These are phyloP conservation scores for Lactarius indigo DNA, from an alignment of 768 basidiomycete genomes.

Conservation along the genomic window DNA sequence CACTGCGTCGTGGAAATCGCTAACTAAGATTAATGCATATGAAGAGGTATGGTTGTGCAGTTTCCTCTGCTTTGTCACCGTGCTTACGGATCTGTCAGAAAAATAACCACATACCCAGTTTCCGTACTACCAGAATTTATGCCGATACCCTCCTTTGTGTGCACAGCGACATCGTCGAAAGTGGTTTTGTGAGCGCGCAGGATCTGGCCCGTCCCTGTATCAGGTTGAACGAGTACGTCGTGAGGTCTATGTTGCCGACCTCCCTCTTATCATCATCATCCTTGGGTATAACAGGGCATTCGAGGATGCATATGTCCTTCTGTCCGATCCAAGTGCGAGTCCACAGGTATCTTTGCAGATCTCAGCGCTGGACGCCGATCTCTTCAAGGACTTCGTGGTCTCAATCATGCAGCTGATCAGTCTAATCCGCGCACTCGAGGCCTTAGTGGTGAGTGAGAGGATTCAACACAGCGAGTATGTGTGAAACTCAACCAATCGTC, in stretches of 20 bases:
- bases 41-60: not conserved
- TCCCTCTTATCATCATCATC: no score
- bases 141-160: slow-evolving; percentile 11
- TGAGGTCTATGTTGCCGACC: not conserved
- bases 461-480: no score
- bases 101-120: not conserved
- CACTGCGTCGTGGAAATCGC: slow-evolving; percentile 8
- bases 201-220: slow-evolving; percentile 3
- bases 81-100: not conserved
- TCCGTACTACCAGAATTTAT: slow-evolving; percentile 3
- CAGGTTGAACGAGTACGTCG: slow-evolving; percentile 11
- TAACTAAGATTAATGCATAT: slow-evolving; percentile 8
- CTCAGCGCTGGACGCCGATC: slow-evolving; percentile 7
- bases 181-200: not conserved
- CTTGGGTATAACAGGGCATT: not conserved
- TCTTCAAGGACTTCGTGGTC: slow-evolving; percentile 9
- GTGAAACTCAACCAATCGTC: not conserved
- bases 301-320: slow-evolving; percentile 5
- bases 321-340: slow-evolving; percentile 8
- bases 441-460: slow-evolving; percentile 3
- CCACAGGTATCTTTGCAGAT: not conserved
- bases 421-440: slow-evolving; percentile 11
- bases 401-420: slow-evolving; percentile 12
- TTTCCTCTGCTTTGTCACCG: not conserved
- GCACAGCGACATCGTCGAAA: slow-evolving; percentile 9